phyloP scores from a whole-genome alignment of 139 green algal species.

The Chlamydomonas urium region DNA sequence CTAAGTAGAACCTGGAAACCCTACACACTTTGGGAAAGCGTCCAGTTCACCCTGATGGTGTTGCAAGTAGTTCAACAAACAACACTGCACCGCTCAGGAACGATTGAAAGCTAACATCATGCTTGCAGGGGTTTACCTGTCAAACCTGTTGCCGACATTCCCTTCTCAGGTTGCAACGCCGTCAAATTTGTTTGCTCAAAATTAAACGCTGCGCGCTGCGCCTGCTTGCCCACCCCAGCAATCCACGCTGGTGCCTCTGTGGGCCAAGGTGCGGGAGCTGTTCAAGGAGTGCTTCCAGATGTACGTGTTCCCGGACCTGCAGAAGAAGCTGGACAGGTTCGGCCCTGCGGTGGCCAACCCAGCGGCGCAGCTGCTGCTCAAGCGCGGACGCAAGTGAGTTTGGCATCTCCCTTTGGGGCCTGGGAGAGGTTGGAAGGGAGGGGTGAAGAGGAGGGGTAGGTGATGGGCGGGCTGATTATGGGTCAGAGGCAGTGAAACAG shows the following conservation, averaged over 20 bases:
- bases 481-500: too few species aligned
- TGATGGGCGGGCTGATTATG: too few species aligned
- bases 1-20: too few species aligned
- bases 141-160: not conserved
- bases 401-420: too few species aligned
- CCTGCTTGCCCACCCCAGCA: not conserved
- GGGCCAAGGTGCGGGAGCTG: not conserved
- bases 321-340: constrained; percentile 50
- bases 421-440: too few species aligned
- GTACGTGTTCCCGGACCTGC: constrained; percentile 52
- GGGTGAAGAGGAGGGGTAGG: too few species aligned
- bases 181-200: not conserved
- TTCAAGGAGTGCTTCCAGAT: constrained; percentile 46
- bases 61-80: too few species aligned
- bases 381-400: constrained; percentile 56
- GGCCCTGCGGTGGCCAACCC: constrained; percentile 28
- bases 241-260: not conserved
- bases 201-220: not conserved
- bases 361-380: constrained; percentile 50
- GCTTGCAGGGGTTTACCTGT: too few species aligned
- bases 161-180: not conserved
- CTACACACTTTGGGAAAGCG: too few species aligned
- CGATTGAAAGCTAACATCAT: too few species aligned
- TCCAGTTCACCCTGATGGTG: too few species aligned
- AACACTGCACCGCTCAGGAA: too few species aligned